Evolutionary conservation across 2,329 filamentous ascomycete genomes (phyloP), one percentile per base, ranked within the genome.

Genomic region (Epichloe hybrida): DNA sequence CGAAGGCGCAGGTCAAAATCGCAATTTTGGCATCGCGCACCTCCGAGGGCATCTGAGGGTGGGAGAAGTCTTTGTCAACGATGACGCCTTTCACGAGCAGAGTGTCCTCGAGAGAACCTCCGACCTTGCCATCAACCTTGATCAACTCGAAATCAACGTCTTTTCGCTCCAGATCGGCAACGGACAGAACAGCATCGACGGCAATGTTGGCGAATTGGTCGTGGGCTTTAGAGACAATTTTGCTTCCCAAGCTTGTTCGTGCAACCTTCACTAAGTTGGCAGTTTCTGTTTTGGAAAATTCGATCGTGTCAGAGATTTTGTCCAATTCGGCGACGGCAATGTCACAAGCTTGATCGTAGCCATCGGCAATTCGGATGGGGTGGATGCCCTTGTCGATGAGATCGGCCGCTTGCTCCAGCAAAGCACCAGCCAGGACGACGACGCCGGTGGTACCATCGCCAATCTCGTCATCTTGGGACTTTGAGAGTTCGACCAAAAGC

Each of bases 331-430:
- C 82, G 51, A 97, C 86, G 42, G 93, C 93, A 61, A 97, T 91
- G 68, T 98, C 94, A 66, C 94, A 98, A 52, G 93, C 93, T 63
- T 95, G 83, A 67, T 98, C 93, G 72, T 95, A 98, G 49, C 93
- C 93, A 69, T 98, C 93, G 57, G 94, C 94, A 71, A 98, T 97
- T 61, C 94, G 80, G 67, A 98, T 98, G 55, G 93, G 93, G 72
- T 98, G 93, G 62, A 98, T 98, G 66, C 93, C 94, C 80, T 98
- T 98, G 78, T 98, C 94, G 68, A 98, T 97, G 60, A 98, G 80
- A 66, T 96, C 93, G 56, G 91, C 88, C 17, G 93, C 93, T 72
- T 97, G 91, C 71, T 98, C 94, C 54, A 98, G 76, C 57, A 98
- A 80, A 55, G 93, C 90, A 57, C 91, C 93, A 13, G 93, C 93